Conservation (phyloP, 1,284 basidiomycete genomes). For the Mrakiaceae sp. region DNA sequence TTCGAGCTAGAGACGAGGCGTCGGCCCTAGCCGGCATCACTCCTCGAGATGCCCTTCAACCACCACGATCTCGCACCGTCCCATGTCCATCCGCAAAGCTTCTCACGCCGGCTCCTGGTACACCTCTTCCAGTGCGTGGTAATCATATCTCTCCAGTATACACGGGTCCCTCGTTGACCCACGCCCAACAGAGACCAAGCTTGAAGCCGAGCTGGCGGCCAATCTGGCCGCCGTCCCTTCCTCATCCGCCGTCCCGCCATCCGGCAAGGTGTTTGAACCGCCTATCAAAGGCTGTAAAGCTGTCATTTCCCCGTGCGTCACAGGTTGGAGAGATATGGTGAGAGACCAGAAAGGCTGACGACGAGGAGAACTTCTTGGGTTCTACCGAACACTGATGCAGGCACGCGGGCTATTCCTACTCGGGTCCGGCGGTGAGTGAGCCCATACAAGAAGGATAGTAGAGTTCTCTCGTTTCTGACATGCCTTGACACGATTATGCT, state of each 20-base stretch:
- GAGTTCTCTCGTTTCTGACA: neutral
- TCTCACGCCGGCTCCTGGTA: slow-evolving; percentile 92
- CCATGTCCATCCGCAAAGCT: slow-evolving; percentile 42
- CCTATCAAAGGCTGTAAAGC: slow-evolving; percentile 74
- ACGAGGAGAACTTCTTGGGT: neutral
- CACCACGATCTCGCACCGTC: neutral
- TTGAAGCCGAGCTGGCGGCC: slow-evolving; percentile 49
- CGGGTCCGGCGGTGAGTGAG: slow-evolving; percentile 51
- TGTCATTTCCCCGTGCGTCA: slow-evolving; percentile 82
- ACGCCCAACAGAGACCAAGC: slow-evolving; percentile 41
- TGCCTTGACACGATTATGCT: neutral
- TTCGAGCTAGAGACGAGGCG: too few relatives aligned
- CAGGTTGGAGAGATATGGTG: neutral
- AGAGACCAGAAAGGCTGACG: neutral
- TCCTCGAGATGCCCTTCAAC: neutral
- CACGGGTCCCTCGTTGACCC: neutral
- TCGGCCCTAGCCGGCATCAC: too few relatives aligned
- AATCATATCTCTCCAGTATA: slow-evolving; percentile 10
- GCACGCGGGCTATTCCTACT: slow-evolving; percentile 93
- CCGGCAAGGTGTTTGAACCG: slow-evolving; percentile 41
- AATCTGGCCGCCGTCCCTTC: slow-evolving; percentile 52
- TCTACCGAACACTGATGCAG: slow-evolving; percentile 37
- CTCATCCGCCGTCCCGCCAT: slow-evolving; percentile 31
- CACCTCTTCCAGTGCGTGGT: slow-evolving; percentile 49
- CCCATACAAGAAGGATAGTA: neutral